Percentiles rank a stretch among this genome's conserved stretches.
Conservation (phyloP, 2,329 filamentous ascomycete genomes). For the Hansfordia pulvinata region DNA sequence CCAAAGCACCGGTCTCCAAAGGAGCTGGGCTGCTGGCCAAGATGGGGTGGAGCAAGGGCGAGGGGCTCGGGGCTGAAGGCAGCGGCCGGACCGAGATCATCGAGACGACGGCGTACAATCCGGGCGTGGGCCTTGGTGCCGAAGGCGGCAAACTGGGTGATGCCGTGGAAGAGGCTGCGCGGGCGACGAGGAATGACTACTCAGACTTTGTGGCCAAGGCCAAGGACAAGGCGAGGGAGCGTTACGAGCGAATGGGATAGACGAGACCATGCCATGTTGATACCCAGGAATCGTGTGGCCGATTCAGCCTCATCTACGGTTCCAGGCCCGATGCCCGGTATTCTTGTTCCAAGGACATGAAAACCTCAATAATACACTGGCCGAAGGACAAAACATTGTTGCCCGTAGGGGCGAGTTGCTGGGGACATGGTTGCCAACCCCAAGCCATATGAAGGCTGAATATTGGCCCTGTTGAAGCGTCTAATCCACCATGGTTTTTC, state of each 20-base stretch:
- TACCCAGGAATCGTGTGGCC: no score
- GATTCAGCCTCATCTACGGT: no score
- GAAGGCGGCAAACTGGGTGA: slow-evolving; percentile 58
- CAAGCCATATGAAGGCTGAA: no score
- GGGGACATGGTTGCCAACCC: no score
- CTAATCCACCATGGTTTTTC: no score
- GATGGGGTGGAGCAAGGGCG: slow-evolving; percentile 57
- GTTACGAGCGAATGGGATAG: slow-evolving; percentile 45
- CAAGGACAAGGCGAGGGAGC: slow-evolving; percentile 52
- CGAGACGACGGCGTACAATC: slow-evolving; percentile 48
- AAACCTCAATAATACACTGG: no score
- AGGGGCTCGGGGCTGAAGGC: slow-evolving; percentile 49
- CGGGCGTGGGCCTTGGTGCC: slow-evolving; percentile 57
- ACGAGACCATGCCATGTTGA: no score
- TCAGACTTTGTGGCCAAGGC: slow-evolving; percentile 49
- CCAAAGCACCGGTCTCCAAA: slow-evolving; percentile 36
- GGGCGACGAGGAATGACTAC: slow-evolving; percentile 46
- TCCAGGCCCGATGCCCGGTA: no score
- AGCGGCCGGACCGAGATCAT: slow-evolving; percentile 51
- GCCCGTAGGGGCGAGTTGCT: no score
- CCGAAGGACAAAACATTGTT: no score
- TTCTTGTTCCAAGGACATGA: no score
- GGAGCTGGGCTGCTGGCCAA: slow-evolving; percentile 56
- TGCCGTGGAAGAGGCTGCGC: slow-evolving; percentile 47
- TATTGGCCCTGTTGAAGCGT: no score